Percentiles rank a stretch among this genome's conserved stretches.
Evolutionary conservation across 768 basidiomycete species (phyloP).

Genomic region (Boletus coccyginus): DNA sequence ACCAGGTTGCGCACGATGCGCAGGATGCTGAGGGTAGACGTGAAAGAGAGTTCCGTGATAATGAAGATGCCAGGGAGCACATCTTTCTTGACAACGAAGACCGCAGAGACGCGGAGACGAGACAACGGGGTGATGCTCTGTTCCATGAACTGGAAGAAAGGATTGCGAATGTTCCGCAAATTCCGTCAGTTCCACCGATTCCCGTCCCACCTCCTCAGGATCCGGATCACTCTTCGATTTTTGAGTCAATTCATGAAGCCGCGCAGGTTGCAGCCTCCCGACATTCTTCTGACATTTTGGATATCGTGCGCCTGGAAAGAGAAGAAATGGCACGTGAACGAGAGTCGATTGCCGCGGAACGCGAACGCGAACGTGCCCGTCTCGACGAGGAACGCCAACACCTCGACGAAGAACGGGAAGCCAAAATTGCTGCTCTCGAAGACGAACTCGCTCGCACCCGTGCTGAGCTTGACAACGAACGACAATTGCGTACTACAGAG

Average conservation of each 20-base stretch:
- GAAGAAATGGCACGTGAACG: slow-evolving; percentile 57
- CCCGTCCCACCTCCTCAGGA: slow-evolving; percentile 18
- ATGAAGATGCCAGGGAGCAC: slow-evolving; percentile 63
- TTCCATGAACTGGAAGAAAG: slow-evolving; percentile 29
- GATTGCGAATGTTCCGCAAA: slow-evolving; percentile 21
- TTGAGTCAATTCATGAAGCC: slow-evolving; percentile 40
- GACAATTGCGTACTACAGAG: slow-evolving; percentile 52
- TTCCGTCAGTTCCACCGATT: slow-evolving; percentile 22
- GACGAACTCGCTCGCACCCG: slow-evolving; percentile 57
- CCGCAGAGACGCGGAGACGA: slow-evolving; percentile 54
- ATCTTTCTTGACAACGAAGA: slow-evolving; percentile 60
- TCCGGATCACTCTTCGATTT: slow-evolving; percentile 32
- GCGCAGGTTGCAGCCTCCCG: slow-evolving; percentile 53
- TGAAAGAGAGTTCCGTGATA: slow-evolving; percentile 59
- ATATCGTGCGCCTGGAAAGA: slow-evolving; percentile 55
- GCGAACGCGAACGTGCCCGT: slow-evolving; percentile 47
- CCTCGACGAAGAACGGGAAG: slow-evolving; percentile 48
- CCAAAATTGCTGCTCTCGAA: slow-evolving; percentile 58
- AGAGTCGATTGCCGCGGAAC: slow-evolving; percentile 53
- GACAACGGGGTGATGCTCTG: slow-evolving; percentile 33
- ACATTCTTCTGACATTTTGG: slow-evolving; percentile 56
- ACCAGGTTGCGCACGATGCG: slow-evolving; percentile 45
- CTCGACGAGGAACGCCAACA: slow-evolving; percentile 48
- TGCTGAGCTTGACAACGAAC: slow-evolving; percentile 63
- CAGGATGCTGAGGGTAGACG: slow-evolving; percentile 62